These are phyloP conservation scores for Ceratocystis lukuohia DNA, from an alignment of 2,329 filamentous ascomycete genomes.

Conservation along the genomic window DNA sequence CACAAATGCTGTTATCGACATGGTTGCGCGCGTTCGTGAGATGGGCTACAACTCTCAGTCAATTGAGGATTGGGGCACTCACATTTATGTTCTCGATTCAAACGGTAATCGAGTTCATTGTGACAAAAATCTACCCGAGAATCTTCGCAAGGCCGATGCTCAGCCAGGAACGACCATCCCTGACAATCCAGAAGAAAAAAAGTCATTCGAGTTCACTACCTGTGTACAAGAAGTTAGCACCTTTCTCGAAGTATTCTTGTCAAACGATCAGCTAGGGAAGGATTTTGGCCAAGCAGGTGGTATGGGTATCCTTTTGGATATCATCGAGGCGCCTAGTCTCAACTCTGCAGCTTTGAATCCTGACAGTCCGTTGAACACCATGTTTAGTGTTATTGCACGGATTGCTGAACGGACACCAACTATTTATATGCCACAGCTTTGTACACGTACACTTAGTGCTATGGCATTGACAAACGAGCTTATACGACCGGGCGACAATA, in stretches of 20 bases:
- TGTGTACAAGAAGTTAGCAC: conserved; percentile 38
- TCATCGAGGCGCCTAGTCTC: conserved; percentile 69
- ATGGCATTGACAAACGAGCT: conserved; percentile 57
- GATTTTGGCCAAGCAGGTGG: conserved; percentile 68
- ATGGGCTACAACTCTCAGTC: conserved; percentile 59
- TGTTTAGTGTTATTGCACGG: conserved; percentile 15
- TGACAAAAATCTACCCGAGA: conserved; percentile 30
- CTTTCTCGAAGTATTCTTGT: conserved; percentile 63
- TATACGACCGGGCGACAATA: conserved; percentile 35
- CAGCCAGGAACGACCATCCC: conserved; percentile 1
- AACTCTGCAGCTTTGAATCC: conserved; percentile 48
- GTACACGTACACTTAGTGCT: conserved; percentile 58
- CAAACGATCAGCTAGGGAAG: conserved; percentile 57
- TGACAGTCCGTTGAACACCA: conserved; percentile 17
- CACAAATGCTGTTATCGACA: conserved; percentile 71
- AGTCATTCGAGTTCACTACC: conserved; percentile 15
- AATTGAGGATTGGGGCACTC: conserved; percentile 60
- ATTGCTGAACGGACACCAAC: conserved; percentile 69
- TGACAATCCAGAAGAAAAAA: conserved; percentile 4
- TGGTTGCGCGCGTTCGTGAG: conserved; percentile 69
- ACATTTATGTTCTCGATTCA: conserved; percentile 52
- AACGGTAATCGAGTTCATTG: conserved; percentile 42
- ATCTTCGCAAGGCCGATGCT: conserved; percentile 22
- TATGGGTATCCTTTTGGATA: conserved; percentile 69
- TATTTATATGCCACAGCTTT: conserved; percentile 65